Conservation (phyloP, 306 rosid genomes). For the Ceratonia siliqua region DNA sequence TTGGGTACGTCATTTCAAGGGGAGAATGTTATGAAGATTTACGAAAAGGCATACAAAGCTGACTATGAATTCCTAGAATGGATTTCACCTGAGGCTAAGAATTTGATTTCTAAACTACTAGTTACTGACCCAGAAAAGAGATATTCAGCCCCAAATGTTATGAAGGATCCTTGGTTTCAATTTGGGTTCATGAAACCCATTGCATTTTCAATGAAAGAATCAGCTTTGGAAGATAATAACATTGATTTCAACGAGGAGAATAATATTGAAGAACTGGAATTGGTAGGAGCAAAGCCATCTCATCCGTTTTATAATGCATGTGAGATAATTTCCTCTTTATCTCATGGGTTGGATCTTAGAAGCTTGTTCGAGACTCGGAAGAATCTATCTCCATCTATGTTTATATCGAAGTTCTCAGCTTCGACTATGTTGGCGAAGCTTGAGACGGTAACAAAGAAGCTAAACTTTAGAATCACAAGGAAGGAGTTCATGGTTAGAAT, state of each 20-base stretch:
- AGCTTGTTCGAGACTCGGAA: conserved; percentile 69
- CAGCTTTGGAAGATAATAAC: background rate
- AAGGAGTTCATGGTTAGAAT: conserved; percentile 63
- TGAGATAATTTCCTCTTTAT: conserved; percentile 73
- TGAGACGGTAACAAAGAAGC: conserved; percentile 45
- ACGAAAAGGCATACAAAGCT: conserved; percentile 62
- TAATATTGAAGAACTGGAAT: conserved; percentile 5
- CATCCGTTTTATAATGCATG: conserved; percentile 80
- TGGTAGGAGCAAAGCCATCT: conserved; percentile 33
- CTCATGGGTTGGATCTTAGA: conserved; percentile 73
- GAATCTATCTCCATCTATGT: conserved; percentile 53
- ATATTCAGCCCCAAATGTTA: conserved; percentile 53
- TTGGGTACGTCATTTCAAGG: conserved; percentile 73
- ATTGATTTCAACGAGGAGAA: conserved; percentile 20
- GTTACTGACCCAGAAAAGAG: conserved; percentile 66
- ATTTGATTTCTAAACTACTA: conserved; percentile 54
- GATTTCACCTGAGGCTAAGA: conserved; percentile 59
- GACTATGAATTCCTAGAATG: conserved; percentile 63
- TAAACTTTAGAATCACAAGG: conserved; percentile 47
- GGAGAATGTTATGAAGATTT: conserved; percentile 63
- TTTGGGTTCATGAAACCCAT: conserved; percentile 50
- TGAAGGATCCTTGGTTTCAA: conserved; percentile 67
- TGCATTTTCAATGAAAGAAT: conserved; percentile 44
- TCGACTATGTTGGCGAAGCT: conserved; percentile 53
- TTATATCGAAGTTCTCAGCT: conserved; percentile 71